A percentile compares a stretch with the other conserved stretches of the same genome.
These are phyloP conservation scores for Corymbia maculata DNA, from an alignment of 345 rosid species.

Conservation along the genomic window DNA sequence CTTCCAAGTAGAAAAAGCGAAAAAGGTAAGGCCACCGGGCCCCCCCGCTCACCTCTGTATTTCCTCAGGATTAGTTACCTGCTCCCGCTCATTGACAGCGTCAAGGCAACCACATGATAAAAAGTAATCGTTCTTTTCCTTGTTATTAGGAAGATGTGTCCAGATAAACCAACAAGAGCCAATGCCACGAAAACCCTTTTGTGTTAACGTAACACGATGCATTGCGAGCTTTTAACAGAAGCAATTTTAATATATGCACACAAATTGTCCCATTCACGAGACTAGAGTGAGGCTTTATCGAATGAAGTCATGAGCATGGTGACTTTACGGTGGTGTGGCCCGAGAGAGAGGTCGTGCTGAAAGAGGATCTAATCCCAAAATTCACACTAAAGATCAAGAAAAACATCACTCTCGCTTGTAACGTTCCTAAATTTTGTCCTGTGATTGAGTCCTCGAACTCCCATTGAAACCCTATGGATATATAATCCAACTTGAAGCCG, in stretches of 20 bases:
- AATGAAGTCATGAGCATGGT: neutral
- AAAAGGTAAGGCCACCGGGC: neutral
- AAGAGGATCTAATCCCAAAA: neutral
- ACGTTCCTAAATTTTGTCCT: neutral
- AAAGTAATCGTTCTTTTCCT: neutral
- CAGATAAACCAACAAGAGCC: neutral
- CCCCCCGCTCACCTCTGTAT: neutral
- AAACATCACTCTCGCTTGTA: neutral
- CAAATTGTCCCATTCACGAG: neutral
- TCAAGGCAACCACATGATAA: neutral
- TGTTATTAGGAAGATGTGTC: neutral
- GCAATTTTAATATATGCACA: neutral
- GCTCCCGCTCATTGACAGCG: neutral
- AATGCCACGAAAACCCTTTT: neutral
- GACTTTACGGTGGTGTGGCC: neutral
- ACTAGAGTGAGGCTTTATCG: neutral
- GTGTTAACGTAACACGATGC: neutral
- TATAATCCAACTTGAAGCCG: accelerated
- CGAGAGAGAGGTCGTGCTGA: neutral
- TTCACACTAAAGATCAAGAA: neutral
- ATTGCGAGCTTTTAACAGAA: neutral
- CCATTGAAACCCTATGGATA: neutral
- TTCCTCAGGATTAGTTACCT: neutral
- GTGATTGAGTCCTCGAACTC: neutral
- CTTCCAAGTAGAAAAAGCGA: neutral